Percentiles rank a stretch among this genome's conserved stretches.
These are phyloP conservation scores for Moelleriella libera DNA, from an alignment of 2,329 filamentous ascomycete genomes.

Conservation along the genomic window DNA sequence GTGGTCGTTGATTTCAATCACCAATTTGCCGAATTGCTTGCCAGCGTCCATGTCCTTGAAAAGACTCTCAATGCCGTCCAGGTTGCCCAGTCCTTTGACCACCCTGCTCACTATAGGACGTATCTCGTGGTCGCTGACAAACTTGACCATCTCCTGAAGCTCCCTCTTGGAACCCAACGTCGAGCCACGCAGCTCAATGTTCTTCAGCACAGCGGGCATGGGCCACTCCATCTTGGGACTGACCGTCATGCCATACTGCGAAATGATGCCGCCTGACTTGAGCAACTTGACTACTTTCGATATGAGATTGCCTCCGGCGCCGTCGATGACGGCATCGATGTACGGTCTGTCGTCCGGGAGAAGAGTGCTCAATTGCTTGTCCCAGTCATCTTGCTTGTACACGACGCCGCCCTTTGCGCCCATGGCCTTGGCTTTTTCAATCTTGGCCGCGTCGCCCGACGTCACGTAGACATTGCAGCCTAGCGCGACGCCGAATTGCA, in stretches of 20 bases:
- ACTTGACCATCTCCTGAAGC: slow-evolving; percentile 80
- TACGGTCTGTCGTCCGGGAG: slow-evolving; percentile 53
- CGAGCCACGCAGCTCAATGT: slow-evolving; percentile 71
- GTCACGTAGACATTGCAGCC: slow-evolving; percentile 74
- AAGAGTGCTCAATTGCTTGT: slow-evolving; percentile 52
- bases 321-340: slow-evolving; percentile 78
- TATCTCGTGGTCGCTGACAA: slow-evolving; percentile 61
- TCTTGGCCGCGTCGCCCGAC: slow-evolving; percentile 60
- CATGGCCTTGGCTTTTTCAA: slow-evolving; percentile 54
- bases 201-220: slow-evolving; percentile 74
- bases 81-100: slow-evolving; percentile 57
- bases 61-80: slow-evolving; percentile 65
- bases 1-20: slow-evolving; percentile 50
- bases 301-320: slow-evolving; percentile 79
- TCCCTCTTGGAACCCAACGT: slow-evolving; percentile 89
- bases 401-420: slow-evolving; percentile 72
- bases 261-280: slow-evolving; percentile 72
- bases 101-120: slow-evolving; percentile 64
- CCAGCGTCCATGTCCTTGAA: slow-evolving; percentile 83
- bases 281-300: slow-evolving; percentile 52
- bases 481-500: slow-evolving; percentile 64
- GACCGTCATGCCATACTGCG: slow-evolving; percentile 83
- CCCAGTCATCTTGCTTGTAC: slow-evolving; percentile 71
- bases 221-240: slow-evolving; percentile 73
- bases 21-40: slow-evolving; percentile 83